Percentiles rank a stretch among this genome's conserved stretches.
These are phyloP conservation scores for Leccinellum luteum DNA, from an alignment of 768 basidiomycete genomes.

Conservation along the genomic window DNA sequence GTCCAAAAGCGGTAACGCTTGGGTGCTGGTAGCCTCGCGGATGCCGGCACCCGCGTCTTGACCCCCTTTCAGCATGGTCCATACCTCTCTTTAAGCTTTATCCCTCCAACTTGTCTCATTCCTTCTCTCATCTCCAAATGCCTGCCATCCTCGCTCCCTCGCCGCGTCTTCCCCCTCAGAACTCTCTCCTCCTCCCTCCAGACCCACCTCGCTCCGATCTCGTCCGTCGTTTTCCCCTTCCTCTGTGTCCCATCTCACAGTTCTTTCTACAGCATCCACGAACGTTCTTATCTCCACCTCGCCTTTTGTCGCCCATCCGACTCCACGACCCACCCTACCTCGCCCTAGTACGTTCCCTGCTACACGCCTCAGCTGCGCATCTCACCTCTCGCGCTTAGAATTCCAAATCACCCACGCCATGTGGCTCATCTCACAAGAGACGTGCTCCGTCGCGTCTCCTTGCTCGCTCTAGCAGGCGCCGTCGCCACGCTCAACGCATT, in stretches of 20 bases:
- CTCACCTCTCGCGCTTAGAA: constrained; percentile 29
- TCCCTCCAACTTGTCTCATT: constrained; percentile 35
- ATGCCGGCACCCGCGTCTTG: constrained; percentile 21
- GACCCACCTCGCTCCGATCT: background rate
- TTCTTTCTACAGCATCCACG: constrained; percentile 22
- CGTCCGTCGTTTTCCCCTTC: constrained; percentile 9
- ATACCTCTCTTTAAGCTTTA: constrained; percentile 29
- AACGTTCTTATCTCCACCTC: constrained; percentile 27
- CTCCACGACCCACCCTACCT: constrained; percentile 29
- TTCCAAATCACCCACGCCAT: constrained; percentile 39
- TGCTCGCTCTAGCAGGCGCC: constrained; percentile 40
- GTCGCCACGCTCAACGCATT: constrained; percentile 40
- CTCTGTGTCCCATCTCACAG: constrained; percentile 5
- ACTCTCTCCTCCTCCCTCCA: constrained; percentile 9
- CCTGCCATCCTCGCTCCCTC: constrained; percentile 43
- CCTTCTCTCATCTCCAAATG: constrained; percentile 25
- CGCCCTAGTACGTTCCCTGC: constrained; percentile 17
- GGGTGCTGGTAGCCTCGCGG: constrained; percentile 22
- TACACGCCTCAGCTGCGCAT: background rate
- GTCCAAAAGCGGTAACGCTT: constrained; percentile 23
- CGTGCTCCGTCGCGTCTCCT: constrained; percentile 31
- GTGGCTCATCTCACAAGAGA: constrained; percentile 38
- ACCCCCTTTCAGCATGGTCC: constrained; percentile 25
- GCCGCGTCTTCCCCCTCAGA: constrained; percentile 32
- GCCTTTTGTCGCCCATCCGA: constrained; percentile 39